Evolutionary conservation across 1,284 basidiomycete species (phyloP).

Genomic region (Fistulinella cinereoalba): DNA sequence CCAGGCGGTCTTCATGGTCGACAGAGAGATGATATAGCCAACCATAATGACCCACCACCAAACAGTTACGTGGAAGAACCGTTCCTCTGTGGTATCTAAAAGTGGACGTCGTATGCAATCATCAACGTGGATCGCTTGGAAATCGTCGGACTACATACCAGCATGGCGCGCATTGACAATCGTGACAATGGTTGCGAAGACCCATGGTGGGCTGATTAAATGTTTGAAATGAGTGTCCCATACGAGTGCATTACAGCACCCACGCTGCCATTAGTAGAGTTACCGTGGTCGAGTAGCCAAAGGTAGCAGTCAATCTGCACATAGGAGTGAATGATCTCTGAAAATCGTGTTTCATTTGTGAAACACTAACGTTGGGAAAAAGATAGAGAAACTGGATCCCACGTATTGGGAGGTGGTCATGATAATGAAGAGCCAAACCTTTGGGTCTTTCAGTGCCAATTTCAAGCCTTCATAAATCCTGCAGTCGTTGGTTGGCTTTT

Average conservation of each 20-base stretch:
- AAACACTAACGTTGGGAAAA: slow-evolving; percentile 61
- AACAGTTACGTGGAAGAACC: slow-evolving; percentile 2
- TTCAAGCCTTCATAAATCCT: slow-evolving; percentile 53
- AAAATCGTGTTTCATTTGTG: not conserved
- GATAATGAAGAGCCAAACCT: slow-evolving; percentile 46
- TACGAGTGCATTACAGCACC: slow-evolving; percentile 25
- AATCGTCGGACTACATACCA: slow-evolving; percentile 37
- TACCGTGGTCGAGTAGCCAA: slow-evolving; percentile 60
- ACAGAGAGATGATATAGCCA: not conserved
- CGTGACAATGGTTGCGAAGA: slow-evolving; percentile 52
- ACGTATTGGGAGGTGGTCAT: slow-evolving; percentile 53
- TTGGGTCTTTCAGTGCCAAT: slow-evolving; percentile 41
- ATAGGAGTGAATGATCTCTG: not conserved
- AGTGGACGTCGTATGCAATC: not conserved
- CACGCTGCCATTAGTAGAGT: slow-evolving; percentile 65
- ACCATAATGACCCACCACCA: not conserved
- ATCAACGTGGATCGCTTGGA: not conserved
- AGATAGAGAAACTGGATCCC: slow-evolving; percentile 69
- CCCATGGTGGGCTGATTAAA: slow-evolving; percentile 58
- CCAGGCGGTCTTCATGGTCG: not conserved
- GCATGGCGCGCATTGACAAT: slow-evolving; percentile 65
- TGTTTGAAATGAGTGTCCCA: not conserved
- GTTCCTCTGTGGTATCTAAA: slow-evolving; percentile 2
- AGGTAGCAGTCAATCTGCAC: slow-evolving; percentile 55
- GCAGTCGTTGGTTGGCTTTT: not conserved